A percentile compares a stretch with the other conserved stretches of the same genome.
Evolutionary conservation across 2,329 filamentous ascomycete genomes (phyloP).

Genomic region (Alternaria brassicicola): DNA sequence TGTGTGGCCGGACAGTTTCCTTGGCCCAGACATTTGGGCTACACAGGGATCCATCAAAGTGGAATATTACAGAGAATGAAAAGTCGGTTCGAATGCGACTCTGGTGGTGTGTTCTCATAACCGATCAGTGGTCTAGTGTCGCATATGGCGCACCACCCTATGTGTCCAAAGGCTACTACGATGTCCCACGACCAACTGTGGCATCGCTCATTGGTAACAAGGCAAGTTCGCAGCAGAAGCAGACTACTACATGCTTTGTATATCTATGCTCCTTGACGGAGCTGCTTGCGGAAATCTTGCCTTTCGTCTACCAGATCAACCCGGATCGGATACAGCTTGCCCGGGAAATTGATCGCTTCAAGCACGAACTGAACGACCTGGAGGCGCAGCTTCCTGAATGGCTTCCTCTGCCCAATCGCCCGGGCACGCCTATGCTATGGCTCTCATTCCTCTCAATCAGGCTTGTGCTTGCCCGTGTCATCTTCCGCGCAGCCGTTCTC

Average conservation of each 20-base stretch:
- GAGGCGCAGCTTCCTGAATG: constrained; percentile 45
- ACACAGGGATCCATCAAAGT: constrained; percentile 61
- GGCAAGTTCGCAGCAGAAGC: constrained; percentile 50
- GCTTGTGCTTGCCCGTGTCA: constrained; percentile 49
- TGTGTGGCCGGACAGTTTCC: constrained; percentile 60
- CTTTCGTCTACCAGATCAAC: constrained; percentile 47
- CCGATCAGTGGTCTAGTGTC: constrained; percentile 63
- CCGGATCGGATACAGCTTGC: constrained; percentile 37
- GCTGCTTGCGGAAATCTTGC: constrained; percentile 49
- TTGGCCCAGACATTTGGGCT: constrained; percentile 63
- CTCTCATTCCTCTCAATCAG: constrained; percentile 51
- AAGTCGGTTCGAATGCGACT: constrained; percentile 59
- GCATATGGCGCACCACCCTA: constrained; percentile 63
- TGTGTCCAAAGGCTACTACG: constrained; percentile 60
- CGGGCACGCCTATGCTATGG: constrained; percentile 48
- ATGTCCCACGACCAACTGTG: constrained; percentile 60
- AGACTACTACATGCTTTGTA: constrained; percentile 59
- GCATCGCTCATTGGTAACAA: constrained; percentile 48
- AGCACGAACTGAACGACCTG: constrained; percentile 43
- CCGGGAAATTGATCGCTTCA: constrained; percentile 40
- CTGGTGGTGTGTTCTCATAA: constrained; percentile 64
- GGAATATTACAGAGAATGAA: constrained; percentile 59
- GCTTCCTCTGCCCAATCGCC: constrained; percentile 36
- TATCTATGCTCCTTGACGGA: constrained; percentile 58
- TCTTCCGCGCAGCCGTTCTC: constrained; percentile 39